Evolutionary conservation across 257 asterid species (phyloP), one percentile per base, ranked within the genome.

Genomic region (Plantago ovata): DNA sequence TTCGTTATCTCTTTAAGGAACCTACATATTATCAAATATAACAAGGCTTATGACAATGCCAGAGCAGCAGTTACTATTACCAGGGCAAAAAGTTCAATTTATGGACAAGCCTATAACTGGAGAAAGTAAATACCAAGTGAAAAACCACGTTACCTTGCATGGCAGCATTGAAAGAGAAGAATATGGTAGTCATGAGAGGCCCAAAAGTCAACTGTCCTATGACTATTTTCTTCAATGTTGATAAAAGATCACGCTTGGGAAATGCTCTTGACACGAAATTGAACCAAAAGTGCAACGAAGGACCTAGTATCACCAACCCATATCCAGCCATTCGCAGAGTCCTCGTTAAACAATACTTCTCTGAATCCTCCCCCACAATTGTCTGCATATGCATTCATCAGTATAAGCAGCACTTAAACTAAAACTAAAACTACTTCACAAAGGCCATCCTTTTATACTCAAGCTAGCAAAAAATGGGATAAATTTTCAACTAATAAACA

Each of bases 121-220:
- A 10, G 21, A 46, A 41, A n/a, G 24, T n/a, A 13, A 43, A 39
- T 13, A 19, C 5, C 55, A 32, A 16, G 9, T 7, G 67, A 90
- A 43, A 39, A 16, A 19, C 5, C 55, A 32, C 18, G 9, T 7
- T 69, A 90, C 98, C 98, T 83, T 87, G 98, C 28, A 79, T 69
- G 65, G 80, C 91, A 64, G 96, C 94, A 78, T 90, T 87, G 42
- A 32, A 66, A 16, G 94, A 82, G 81, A 87, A 87, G 86, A 90
- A 90, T 33, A 78, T 28, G 43, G 60, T 69, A 65, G 87, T 90
- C 60, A 80, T 71, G 4, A 50, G 55, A 11, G 96, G 98, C 2
- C 98, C 98, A 72, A 72, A 90, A 9, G 80, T 63, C n/a, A 78
- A 59, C 69, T 84, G 96, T 43, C 95, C 96, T 79, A 90, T 38